Base-by-base conservation (phyloP, 2,329 filamentous ascomycete species). In the Huntiella bhutanensis region DNA sequence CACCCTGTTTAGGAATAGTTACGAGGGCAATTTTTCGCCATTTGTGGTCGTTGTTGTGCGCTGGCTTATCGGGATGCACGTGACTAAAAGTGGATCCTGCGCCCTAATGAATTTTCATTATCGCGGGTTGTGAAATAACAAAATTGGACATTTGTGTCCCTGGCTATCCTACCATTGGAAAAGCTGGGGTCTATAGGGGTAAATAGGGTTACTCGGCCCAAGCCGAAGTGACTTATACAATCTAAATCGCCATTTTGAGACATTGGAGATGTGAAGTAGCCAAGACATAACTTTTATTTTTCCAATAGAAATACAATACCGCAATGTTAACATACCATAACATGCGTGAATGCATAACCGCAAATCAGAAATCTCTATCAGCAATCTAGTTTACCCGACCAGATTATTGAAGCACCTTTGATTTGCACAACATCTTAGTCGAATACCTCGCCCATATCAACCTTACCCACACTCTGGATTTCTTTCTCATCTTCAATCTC, bases 401-500 rank as follows among this genome's bases (percentile, higher is more conserved):
- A 28, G 22, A 28, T 10, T 10, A 10, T 28, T 28, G 22, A 28
- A 10, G 7, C 22, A 28, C 7, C 8, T 7, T 10, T 10, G 22
- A 16, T 34, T 34, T 32, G 12, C 11, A 33, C 19, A 16, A 37
- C 8, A 28, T 28, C 22, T 17, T 49, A 51, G 22, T 52, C 49
- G 49, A 52, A 52, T 35, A 51, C 49, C n/a, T 47, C 49, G 33
- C 48, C 48, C 41, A 50, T 42, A 59, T 96, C 88, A 43, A 94
- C 77, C 62, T 81, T 87, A 4, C 91, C 91, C 43, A 98, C 81
- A 59, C 83, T 91, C 87, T 86, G 93, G 52, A 98, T 78, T 66
- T 98, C 91, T 62, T 76, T 80, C 67, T 95, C 85, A 63, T 98
- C 91, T 58, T 98, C 91, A 32, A 77, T 67, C 65, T 98, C 91